Percentiles rank a stretch among this genome's conserved stretches.
phyloP scores from a whole-genome alignment of 179 eudicot species.

The Camellia oleifera region DNA sequence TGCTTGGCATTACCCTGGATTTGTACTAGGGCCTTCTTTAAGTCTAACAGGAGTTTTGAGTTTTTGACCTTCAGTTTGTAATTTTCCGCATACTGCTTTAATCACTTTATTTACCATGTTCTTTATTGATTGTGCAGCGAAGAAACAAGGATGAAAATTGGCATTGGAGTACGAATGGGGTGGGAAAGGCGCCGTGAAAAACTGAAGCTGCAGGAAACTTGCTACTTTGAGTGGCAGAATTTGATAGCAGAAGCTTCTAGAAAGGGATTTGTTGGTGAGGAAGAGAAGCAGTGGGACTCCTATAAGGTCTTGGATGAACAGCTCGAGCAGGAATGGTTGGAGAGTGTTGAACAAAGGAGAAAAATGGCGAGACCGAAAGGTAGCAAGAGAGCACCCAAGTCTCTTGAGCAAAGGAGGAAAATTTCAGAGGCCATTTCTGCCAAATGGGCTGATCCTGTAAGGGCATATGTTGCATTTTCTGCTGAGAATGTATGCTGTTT shows the following conservation, averaged over 20 bases:
- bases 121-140: slow-evolving; percentile 37
- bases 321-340: slow-evolving; percentile 66
- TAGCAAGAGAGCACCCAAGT: slow-evolving; percentile 77
- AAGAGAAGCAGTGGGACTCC: slow-evolving; percentile 88
- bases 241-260: slow-evolving; percentile 74
- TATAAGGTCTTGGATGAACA: slow-evolving; percentile 51
- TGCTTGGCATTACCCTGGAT: too few species aligned
- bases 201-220: slow-evolving; percentile 62
- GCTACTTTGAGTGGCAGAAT: slow-evolving; percentile 77
- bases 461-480: slow-evolving; percentile 17
- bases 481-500: not conserved
- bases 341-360: slow-evolving; percentile 63
- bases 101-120: not conserved
- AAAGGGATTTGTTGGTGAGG: slow-evolving; percentile 56
- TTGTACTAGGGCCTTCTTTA: too few species aligned
- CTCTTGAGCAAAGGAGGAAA: slow-evolving; percentile 75
- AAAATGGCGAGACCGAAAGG: slow-evolving; percentile 37
- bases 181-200: slow-evolving; percentile 76
- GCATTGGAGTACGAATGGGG: slow-evolving; percentile 63
- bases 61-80: too few species aligned
- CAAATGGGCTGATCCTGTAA: slow-evolving; percentile 96
- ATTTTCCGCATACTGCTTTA: not conserved
- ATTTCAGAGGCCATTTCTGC: slow-evolving; percentile 84
- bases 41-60: too few species aligned
- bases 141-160: slow-evolving; percentile 78